Conservation (phyloP, 2,329 filamentous ascomycete species). For the Aspergillus aculeatinus region DNA sequence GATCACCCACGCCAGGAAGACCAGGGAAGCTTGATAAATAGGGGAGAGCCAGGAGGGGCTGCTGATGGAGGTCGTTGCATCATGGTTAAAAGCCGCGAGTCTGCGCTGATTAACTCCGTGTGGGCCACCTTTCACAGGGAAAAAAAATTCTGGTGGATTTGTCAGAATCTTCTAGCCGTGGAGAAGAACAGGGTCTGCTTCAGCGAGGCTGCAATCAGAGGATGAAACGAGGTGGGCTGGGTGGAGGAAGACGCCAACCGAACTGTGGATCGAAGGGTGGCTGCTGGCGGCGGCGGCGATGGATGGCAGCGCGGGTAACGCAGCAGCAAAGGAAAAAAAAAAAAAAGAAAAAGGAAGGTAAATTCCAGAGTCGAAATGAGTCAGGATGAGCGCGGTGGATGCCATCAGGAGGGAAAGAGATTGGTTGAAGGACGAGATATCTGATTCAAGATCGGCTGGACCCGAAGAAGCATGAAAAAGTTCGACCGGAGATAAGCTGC, state of each 20-base stretch:
- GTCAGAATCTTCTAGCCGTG: conserved; percentile 9
- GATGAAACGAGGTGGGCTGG: not conserved
- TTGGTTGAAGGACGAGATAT: not conserved
- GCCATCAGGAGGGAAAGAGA: not conserved
- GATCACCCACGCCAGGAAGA: not conserved
- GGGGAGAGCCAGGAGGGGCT: not conserved
- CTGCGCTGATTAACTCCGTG: conserved; percentile 14
- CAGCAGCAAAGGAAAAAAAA: no score
- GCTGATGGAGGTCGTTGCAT: conserved; percentile 10
- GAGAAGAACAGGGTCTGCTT: not conserved
- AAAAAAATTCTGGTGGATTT: conserved; percentile 14
- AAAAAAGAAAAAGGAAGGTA: no score
- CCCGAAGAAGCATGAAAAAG: not conserved
- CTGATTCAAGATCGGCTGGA: not conserved
- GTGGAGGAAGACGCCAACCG: not conserved
- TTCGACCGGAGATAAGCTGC: not conserved
- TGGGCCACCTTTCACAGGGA: not conserved
- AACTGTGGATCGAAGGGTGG: not conserved
- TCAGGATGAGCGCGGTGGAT: not conserved
- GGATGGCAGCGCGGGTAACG: not conserved
- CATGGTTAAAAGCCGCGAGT: conserved; percentile 8
- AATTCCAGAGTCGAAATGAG: not conserved
- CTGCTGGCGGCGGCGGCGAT: not conserved
- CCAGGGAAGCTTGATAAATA: not conserved
- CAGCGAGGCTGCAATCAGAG: not conserved